Evolutionary conservation across 805 yeast genomes (phyloP).

Genomic region (Saccharomycopsis selenospora): DNA sequence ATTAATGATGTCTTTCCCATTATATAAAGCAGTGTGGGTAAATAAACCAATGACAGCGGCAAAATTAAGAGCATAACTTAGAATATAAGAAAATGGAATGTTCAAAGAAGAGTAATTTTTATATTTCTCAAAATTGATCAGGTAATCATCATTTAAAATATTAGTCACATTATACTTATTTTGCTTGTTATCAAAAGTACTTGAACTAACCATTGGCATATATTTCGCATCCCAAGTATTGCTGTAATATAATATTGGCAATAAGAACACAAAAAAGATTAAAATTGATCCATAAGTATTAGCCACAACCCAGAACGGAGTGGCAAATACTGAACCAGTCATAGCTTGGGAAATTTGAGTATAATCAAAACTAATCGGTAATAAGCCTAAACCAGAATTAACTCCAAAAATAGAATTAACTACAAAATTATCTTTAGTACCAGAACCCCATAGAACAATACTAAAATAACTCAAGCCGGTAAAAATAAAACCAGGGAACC

Average conservation of each 20-base stretch:
- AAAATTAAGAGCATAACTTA: conserved; percentile 50
- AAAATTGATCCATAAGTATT: conserved; percentile 41
- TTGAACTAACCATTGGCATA: conserved; percentile 24
- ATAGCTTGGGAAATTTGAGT: conserved; percentile 42
- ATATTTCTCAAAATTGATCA: conserved; percentile 29
- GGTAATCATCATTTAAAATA: conserved; percentile 21
- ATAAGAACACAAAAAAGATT: conserved; percentile 42
- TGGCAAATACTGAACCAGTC: conserved; percentile 55
- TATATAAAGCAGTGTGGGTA: conserved; percentile 14
- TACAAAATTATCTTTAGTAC: conserved; percentile 40
- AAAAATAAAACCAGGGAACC: conserved; percentile 63
- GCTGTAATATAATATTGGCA: conserved; percentile 28
- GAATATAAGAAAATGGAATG: conserved; percentile 50
- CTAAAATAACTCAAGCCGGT: conserved; percentile 53
- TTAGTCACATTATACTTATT: conserved; percentile 21
- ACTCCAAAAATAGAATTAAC: conserved; percentile 59
- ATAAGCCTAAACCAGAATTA: conserved; percentile 43
- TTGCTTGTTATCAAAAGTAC: conserved; percentile 22
- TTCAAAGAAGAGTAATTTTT: conserved; percentile 50
- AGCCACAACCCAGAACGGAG: conserved; percentile 45
- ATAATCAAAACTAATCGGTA: conserved; percentile 52
- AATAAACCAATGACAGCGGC: conserved; percentile 50
- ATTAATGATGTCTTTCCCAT: conserved; percentile 4
- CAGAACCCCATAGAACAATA: conserved; percentile 25
- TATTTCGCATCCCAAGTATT: conserved; percentile 26